These are phyloP conservation scores for Aciculosporium take DNA, from an alignment of 2,329 filamentous ascomycete genomes.

Conservation along the genomic window DNA sequence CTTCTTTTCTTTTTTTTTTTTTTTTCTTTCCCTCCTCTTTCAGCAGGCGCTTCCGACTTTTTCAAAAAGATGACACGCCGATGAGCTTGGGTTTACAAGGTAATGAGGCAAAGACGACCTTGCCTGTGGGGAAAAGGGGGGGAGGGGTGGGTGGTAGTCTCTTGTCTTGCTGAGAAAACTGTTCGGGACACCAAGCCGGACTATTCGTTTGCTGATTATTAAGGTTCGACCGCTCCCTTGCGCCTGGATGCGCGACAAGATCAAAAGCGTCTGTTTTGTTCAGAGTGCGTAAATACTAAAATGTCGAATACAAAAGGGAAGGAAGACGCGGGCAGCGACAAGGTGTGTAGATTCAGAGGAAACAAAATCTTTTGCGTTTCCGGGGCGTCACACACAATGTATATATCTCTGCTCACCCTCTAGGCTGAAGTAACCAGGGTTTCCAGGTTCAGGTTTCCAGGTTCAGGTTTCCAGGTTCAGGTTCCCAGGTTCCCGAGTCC, in stretches of 20 bases:
- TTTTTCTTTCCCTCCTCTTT: too few species aligned
- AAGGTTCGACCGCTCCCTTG: neutral
- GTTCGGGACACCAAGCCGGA: neutral
- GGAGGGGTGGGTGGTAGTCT: neutral
- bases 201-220: neutral
- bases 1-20: too few species aligned
- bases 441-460: slow-evolving; percentile 1
- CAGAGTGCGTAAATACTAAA: neutral
- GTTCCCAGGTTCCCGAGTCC: slow-evolving; percentile 4
- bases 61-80: neutral
- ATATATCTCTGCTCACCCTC: slow-evolving; percentile 8
- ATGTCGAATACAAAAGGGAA: slow-evolving; percentile 2
- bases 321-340: neutral
- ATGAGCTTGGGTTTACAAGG: neutral
- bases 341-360: slow-evolving; percentile 1
- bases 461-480: slow-evolving; percentile 1
- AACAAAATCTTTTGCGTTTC: neutral
- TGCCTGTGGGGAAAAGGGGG: neutral
- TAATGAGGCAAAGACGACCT: too few species aligned
- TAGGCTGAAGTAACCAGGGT: slow-evolving; percentile 3
- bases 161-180: neutral
- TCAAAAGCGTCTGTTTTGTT: neutral
- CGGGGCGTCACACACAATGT: slow-evolving; percentile 8
- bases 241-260: neutral
- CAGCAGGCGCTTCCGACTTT: too few species aligned